Base-by-base conservation (phyloP, 2,329 filamentous ascomycete species). In the Cephalotrichum gorgonifer region DNA sequence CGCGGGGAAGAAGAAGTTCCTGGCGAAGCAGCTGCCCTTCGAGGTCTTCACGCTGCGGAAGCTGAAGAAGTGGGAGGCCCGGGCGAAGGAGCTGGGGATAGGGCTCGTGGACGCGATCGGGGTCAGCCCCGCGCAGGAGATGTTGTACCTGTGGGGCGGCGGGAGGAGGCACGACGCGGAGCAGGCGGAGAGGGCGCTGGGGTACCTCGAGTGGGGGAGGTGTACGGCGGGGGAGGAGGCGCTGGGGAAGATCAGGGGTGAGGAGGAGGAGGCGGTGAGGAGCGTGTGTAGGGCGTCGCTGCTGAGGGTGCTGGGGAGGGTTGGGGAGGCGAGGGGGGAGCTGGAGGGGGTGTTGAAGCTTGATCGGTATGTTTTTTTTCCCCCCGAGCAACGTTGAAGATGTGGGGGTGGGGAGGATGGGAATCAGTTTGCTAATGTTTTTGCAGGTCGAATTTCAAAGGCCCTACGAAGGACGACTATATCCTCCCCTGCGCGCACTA, bases 141-240 rank as follows among this genome's bases (percentile, higher is more conserved):
- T 97, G 85, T 83, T 86, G 12, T 95, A 91, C 63, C 81, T 97
- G 57, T 97, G 90, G 90, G 90, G 88, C 59, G 91, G 90, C 1
- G 81, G 80, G 57, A 91, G 87, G 65, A 81, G 88, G 49, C 94
- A 95, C 87, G 71, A 76, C 2, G 57, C 67, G 1, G 67, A 68
- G 0, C 78, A 91, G 52, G 70, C 95, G 14, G 70, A 84, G 44
- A 67, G 72, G 39, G 86, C 81, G 0, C 62, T 88, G 33, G 65
- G 62, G 1, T 75, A 76, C n/a, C 66, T 95, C 11, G 69, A 72
- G 0, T 95, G 78, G 78, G 67, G 70, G 22, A 64, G 88, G 67
- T 82, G 79, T 44, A 79, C 78, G 1, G 69, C 67, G 6, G 54
- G 62, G 4, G 59, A 63, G 0, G 68, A 72, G 41, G 63, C 62